These are phyloP conservation scores for Podospora pseudopauciseta DNA, from an alignment of 495 filamentous ascomycete genomes.

Conservation along the genomic window DNA sequence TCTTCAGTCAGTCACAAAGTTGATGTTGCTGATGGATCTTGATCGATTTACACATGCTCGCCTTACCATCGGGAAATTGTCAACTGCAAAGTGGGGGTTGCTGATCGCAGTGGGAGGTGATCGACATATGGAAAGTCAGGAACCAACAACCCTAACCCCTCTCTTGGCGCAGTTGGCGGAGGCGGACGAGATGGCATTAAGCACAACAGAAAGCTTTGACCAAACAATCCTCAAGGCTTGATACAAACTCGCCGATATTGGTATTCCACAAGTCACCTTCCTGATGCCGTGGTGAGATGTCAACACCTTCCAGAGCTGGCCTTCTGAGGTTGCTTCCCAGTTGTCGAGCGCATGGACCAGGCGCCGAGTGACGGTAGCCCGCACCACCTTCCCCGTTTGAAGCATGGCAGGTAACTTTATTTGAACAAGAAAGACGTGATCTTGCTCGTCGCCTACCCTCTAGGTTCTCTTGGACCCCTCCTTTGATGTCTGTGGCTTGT, in stretches of 20 bases:
- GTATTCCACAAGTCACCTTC: background rate
- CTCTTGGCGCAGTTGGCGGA: too few relatives aligned
- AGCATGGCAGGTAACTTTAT: background rate
- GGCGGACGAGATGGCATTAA: too few relatives aligned
- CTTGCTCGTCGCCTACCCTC: background rate
- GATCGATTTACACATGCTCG: background rate
- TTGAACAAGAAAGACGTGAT: slow-evolving; percentile 4
- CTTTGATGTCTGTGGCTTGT: too few relatives aligned
- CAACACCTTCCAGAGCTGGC: background rate
- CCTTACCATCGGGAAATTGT: background rate
- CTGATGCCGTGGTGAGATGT: background rate
- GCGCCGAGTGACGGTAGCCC: background rate
- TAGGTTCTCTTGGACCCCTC: background rate
- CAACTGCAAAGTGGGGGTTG: background rate
- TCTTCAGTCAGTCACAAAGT: background rate
- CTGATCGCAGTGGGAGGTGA: background rate
- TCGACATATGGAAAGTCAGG: background rate
- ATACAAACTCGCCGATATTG: background rate
- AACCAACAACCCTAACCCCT: background rate
- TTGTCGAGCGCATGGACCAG: background rate
- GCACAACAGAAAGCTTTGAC: too few relatives aligned
- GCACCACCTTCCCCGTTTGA: slow-evolving; percentile 10
- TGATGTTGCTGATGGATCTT: background rate
- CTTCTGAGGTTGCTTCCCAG: background rate
- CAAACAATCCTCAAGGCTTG: too few relatives aligned